Base-by-base conservation (phyloP, 2,329 filamentous ascomycete genomes). In the Fusarium sp. region DNA sequence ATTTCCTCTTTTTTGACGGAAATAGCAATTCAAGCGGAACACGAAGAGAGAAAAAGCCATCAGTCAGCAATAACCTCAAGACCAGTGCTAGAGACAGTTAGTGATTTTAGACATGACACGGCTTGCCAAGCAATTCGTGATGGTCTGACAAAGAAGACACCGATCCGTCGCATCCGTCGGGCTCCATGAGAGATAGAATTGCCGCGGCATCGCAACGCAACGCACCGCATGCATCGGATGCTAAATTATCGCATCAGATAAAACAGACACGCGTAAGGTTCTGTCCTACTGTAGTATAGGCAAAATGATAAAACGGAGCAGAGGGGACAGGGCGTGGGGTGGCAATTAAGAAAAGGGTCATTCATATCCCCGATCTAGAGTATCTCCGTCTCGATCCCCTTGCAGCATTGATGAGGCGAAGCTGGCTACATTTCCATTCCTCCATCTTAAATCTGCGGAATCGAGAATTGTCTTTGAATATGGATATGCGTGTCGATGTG, bases 101-200 rank as follows among this genome's bases (percentile, higher is more conserved):
- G 58, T 70, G 32, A 50, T 13, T 58, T 24, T 41, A 28, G 39
- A 56, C 32, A 58, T 24, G 38, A 44, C 62, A 71, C 26, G 38
- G 39, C 47, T 42, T 65, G 53, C 59, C 51, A 64, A 69, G 72
- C 56, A 61, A 48, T 32, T 53, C 42, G 47, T 70, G 48, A 35
- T 69, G 35, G 53, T 69, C 72, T 72, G 72, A 74, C 72, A 73
- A 74, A 74, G 44, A 66, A 45, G 15, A 36, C 30, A 28, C 44
- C 48, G 64, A 51, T 66, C 71, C 71, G 66, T 67, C 70, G 44
- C 41, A 57, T 73, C 70, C 70, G 60, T 60, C 41, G 17, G 44
- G 44, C 35, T 45, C n/a, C 39, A 57, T 38, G 39, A 38, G 47
- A 64, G n/a, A 18, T 45, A 67, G 44, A 53, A 57, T 72, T 72